These are phyloP conservation scores for Pilasporangium apinafurcum DNA, from an alignment of 352 stramenopile genomes.

Conservation along the genomic window DNA sequence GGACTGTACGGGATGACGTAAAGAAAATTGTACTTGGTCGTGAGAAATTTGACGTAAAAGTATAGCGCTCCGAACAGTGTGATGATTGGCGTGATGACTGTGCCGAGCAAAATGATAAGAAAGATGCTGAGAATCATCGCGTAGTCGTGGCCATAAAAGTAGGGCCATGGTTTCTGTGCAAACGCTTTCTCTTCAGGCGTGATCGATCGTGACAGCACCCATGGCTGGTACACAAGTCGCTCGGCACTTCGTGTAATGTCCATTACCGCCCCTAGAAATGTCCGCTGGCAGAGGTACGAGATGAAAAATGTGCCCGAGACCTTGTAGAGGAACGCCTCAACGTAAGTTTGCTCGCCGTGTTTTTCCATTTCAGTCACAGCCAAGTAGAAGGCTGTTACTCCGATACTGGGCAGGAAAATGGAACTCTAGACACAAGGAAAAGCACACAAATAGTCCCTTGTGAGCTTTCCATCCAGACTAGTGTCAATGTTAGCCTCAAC, in stretches of 20 bases:
- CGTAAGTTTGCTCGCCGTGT: constrained; percentile 41
- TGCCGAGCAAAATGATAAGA: constrained; percentile 67
- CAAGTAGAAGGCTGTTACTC: constrained; percentile 71
- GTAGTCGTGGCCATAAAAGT: constrained; percentile 75
- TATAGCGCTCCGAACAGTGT: constrained; percentile 74
- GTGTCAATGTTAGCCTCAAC: no score
- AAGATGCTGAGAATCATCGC: constrained; percentile 73
- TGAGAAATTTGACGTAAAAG: constrained; percentile 72
- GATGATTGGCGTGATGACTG: constrained; percentile 70
- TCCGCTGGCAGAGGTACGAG: constrained; percentile 77
- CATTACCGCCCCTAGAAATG: constrained; percentile 69
- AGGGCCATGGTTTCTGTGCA: constrained; percentile 45
- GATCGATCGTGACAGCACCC: constrained; percentile 55
- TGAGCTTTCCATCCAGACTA: no score
- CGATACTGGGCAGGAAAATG: constrained; percentile 72
- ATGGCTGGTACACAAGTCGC: constrained; percentile 59
- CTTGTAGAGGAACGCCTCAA: constrained; percentile 81
- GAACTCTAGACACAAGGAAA: constrained; percentile 39
- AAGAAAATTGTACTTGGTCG: constrained; percentile 80
- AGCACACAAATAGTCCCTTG: neutral
- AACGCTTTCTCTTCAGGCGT: constrained; percentile 44
- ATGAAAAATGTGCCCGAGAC: constrained; percentile 85
- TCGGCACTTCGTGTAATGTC: constrained; percentile 63
- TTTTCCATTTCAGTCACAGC: constrained; percentile 52
- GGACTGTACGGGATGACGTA: constrained; percentile 71